Evolutionary conservation across 345 rosid genomes (phyloP), one percentile per base, ranked within the genome.

Genomic region (Streptanthus diversifolius): DNA sequence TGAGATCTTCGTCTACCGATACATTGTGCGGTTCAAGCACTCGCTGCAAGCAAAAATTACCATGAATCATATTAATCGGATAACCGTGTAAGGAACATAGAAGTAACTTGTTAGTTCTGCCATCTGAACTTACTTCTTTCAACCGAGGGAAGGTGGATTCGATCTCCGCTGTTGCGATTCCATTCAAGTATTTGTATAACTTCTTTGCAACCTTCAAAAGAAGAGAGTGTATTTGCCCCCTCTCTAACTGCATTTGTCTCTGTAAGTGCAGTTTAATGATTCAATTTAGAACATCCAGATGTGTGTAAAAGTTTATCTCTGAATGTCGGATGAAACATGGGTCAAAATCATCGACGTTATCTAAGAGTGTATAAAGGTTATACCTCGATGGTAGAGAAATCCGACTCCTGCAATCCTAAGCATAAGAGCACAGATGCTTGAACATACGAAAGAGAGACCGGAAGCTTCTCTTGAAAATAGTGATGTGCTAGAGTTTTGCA

Each of bases 1-100:
- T 87, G 27, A 91, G 97, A 82, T 91, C 99, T 62, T 91, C 97
- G 5, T 88, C 97, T 71, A 95, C 81, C 0, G 99, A 82, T 72
- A 92, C 82, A 40, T 63, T 85, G 74, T 85, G 99, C n/a, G 98
- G 96, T 77, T 81, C 83, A 72, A 91, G 76, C 45, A 65, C 77
- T 36, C 81, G 75, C 99, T 95, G 91, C 58, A 85, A 36, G 15
- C 61, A 54, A 73, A 52, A 73, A 65, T 11, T 51, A 43, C 39
- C 70, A 54, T 53, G 49, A 70, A 51, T 30, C 51, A 51, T 58
- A 56, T 71, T 29, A 71, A 10, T 68, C 45, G 54, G 32, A 61
- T 32, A 63, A 39, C 19, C 24, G 15, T 61, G 33, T 14, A 61
- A 56, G 60, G 39, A 35, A 35, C 76, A 71, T 29, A 15, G n/a